phyloP scores from a whole-genome alignment of 2,329 filamentous ascomycete species.

The Tricladium varicosporioides region DNA sequence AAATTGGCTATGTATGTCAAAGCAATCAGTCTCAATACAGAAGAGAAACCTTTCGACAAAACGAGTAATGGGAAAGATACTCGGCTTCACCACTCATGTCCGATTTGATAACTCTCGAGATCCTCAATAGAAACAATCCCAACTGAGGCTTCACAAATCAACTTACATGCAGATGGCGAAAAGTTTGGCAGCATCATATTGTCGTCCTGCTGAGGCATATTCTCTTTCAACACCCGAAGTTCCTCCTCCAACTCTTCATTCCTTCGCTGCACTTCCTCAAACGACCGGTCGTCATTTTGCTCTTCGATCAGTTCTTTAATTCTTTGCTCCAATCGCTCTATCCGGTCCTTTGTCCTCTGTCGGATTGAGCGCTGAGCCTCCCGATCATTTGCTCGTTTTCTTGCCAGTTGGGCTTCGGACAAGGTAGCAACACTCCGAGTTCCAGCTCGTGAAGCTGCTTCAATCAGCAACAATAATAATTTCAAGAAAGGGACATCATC shows the following conservation, averaged over 20 bases:
- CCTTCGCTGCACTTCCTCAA: conserved; percentile 50
- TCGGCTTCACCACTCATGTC: too few species aligned
- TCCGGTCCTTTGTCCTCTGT: conserved; percentile 81
- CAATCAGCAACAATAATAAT: conserved; percentile 16
- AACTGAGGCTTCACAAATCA: background rate
- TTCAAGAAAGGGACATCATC: background rate
- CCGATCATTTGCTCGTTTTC: conserved; percentile 73
- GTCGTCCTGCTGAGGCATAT: conserved; percentile 15
- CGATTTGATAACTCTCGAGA: too few species aligned
- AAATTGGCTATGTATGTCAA: background rate
- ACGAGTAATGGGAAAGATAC: background rate
- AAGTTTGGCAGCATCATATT: conserved; percentile 8
- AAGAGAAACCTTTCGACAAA: background rate
- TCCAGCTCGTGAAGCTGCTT: conserved; percentile 40
- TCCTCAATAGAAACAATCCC: too few species aligned
- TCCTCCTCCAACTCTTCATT: conserved; percentile 56
- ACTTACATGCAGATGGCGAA: conserved; percentile 3
- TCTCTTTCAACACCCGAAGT: conserved; percentile 34
- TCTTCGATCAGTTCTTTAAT: conserved; percentile 66
- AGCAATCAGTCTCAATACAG: background rate
- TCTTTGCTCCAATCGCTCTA: conserved; percentile 72
- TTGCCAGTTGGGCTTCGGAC: conserved; percentile 80
- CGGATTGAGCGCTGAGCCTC: conserved; percentile 54
- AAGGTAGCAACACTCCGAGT: conserved; percentile 81
- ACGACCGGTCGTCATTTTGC: conserved; percentile 47